Conservation (phyloP, 2,329 filamentous ascomycete species). For the Didymella glomerata region DNA sequence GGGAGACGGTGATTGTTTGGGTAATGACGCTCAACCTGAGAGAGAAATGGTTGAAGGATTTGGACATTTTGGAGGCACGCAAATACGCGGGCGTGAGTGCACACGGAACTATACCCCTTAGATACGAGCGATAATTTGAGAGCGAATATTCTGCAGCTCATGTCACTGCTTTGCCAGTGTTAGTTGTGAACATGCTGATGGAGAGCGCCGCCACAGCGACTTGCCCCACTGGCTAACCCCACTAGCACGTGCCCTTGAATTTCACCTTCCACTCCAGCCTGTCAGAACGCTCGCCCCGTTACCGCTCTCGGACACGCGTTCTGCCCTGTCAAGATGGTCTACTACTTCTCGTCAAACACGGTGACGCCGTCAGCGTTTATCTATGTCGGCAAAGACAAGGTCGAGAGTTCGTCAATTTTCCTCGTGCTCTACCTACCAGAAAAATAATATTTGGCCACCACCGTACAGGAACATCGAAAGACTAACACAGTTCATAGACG, state of each 20-base stretch:
- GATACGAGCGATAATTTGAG: neutral
- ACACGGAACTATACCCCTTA: neutral
- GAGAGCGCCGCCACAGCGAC: neutral
- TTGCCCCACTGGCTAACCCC: conserved; percentile 36
- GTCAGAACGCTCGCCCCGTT: conserved; percentile 13
- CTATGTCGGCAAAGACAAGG: conserved; percentile 99
- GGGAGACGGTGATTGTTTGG: neutral
- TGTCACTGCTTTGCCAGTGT: neutral
- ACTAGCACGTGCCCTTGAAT: conserved; percentile 38
- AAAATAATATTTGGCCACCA: neutral
- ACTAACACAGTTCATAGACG: conserved; percentile 67
- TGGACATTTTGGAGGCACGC: neutral
- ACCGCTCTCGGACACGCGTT: conserved; percentile 8
- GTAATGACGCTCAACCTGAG: too few species aligned
- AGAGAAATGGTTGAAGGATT: neutral
- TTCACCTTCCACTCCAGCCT: conserved; percentile 28
- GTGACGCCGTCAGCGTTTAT: conserved; percentile 85
- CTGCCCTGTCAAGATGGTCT: conserved; percentile 72
- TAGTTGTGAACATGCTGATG: neutral
- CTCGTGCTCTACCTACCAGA: neutral
- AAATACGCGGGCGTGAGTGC: neutral
- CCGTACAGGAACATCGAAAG: neutral
- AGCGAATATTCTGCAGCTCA: neutral
- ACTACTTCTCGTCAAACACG: conserved; percentile 89
- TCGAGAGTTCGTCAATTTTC: conserved; percentile 76